Percentiles rank a stretch among this genome's conserved stretches.
phyloP scores from a whole-genome alignment of 768 basidiomycete species.

The Tulasnella calospora region DNA sequence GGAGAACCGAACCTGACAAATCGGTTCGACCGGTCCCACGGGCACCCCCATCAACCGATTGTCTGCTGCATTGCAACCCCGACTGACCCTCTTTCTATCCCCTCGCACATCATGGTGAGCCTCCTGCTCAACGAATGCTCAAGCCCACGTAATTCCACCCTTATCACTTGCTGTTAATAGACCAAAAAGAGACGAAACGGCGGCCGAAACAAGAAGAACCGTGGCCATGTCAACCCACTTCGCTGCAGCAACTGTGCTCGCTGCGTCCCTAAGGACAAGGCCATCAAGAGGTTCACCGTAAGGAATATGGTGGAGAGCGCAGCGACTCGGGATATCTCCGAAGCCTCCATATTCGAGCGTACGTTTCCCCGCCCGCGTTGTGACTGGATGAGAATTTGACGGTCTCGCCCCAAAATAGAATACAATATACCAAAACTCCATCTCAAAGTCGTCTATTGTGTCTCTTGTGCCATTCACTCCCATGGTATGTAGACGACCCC shows the following conservation, averaged over 20 bases:
- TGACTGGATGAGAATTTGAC: background rate
- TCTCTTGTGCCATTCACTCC: constrained; percentile 98
- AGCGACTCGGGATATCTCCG: constrained; percentile 93
- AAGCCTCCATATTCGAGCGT: constrained; percentile 91
- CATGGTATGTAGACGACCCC: constrained; percentile 59
- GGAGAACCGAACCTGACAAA: background rate
- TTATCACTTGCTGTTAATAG: constrained; percentile 40
- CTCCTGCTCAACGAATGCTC: background rate
- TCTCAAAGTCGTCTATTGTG: constrained; percentile 98
- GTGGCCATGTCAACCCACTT: constrained; percentile 90
- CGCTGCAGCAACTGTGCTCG: constrained; percentile 99
- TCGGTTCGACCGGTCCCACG: constrained; percentile 2
- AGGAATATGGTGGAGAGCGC: constrained; percentile 99
- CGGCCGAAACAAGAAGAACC: constrained; percentile 99
- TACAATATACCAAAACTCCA: constrained; percentile 96
- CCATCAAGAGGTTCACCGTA: constrained; percentile 98
- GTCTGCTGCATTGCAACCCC: background rate
- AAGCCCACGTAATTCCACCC: background rate
- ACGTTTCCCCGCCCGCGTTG: constrained; percentile 34
- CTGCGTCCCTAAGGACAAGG: constrained; percentile 97
- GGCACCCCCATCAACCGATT: constrained; percentile 11
- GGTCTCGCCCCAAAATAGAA: constrained; percentile 48
- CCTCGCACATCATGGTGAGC: constrained; percentile 18
- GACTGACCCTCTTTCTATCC: background rate
- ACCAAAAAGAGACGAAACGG: constrained; percentile 99